Conservation (phyloP, 208 protist genomes). For the Trypanosoma lewisi region DNA sequence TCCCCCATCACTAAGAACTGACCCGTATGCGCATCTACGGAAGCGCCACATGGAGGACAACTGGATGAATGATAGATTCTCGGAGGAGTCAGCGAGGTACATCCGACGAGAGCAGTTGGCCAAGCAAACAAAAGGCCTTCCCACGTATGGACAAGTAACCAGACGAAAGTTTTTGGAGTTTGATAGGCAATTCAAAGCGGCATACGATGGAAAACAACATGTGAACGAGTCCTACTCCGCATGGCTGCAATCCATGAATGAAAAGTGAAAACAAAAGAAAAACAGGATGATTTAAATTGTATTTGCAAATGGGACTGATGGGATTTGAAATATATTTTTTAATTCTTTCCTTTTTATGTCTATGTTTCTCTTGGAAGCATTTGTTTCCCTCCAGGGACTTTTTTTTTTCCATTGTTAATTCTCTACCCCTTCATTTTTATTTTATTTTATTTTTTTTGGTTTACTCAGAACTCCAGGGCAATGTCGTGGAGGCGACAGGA, state of each 20-base stretch:
- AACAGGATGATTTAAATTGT: neutral
- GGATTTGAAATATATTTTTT: conserved; percentile 5
- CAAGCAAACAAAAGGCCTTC: conserved; percentile 75
- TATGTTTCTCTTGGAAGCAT: neutral
- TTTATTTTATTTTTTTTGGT: neutral
- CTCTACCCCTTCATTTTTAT: neutral
- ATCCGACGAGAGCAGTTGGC: conserved; percentile 73
- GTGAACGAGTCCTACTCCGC: conserved; percentile 82
- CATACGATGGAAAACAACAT: conserved; percentile 59
- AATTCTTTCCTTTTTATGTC: no score
- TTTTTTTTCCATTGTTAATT: conserved; percentile 5
- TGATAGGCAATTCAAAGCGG: conserved; percentile 57
- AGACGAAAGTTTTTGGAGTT: conserved; percentile 79
- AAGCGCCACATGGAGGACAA: conserved; percentile 91
- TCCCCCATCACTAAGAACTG: conserved; percentile 68
- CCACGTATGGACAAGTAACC: conserved; percentile 66
- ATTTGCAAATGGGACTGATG: no score
- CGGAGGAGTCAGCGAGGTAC: conserved; percentile 73
- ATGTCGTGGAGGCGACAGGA: conserved; percentile 8
- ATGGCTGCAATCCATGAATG: conserved; percentile 57
- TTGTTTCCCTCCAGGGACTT: neutral
- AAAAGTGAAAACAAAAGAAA: conserved; percentile 4
- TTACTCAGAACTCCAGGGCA: neutral
- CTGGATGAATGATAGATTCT: conserved; percentile 90
- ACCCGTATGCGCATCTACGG: conserved; percentile 85